Conservation (phyloP, 2,329 filamentous ascomycete species). For the Lasiodiplodia citricola region DNA sequence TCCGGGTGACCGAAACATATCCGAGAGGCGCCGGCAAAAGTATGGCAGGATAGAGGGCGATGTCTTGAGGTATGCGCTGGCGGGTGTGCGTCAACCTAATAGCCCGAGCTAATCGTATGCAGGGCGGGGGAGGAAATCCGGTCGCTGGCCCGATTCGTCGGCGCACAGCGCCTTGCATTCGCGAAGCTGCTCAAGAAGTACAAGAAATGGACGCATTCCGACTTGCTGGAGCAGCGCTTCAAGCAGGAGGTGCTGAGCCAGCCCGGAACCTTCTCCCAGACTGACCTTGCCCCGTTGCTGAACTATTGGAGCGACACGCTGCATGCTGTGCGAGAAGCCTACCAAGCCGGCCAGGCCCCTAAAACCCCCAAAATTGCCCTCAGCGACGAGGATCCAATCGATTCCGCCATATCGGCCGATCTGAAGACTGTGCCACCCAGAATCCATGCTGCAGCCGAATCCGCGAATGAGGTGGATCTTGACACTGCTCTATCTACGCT, state of each 20-base stretch:
- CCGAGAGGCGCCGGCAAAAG: constrained; percentile 53
- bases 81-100: constrained; percentile 28
- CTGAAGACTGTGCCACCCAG: constrained; percentile 30
- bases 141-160: constrained; percentile 72
- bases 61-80: constrained; percentile 47
- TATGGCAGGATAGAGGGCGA: constrained; percentile 59
- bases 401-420: constrained; percentile 17
- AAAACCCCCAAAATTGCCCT: constrained; percentile 26
- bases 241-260: constrained; percentile 68
- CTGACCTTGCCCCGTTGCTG: constrained; percentile 63
- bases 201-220: constrained; percentile 83
- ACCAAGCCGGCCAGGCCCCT: constrained; percentile 39
- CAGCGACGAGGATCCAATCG: constrained; percentile 13
- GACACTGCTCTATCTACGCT: constrained; percentile 56
- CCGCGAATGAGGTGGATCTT: constrained; percentile 52
- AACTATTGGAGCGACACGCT: constrained; percentile 56
- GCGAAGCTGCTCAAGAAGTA: constrained; percentile 87
- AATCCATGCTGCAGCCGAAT: constrained; percentile 47
- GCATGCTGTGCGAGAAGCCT: constrained; percentile 51
- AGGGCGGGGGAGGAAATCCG: constrained; percentile 74
- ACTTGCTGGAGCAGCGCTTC: constrained; percentile 68
- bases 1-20: constrained; percentile 36
- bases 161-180: constrained; percentile 76
- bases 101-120: not conserved
- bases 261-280: constrained; percentile 73